These are phyloP conservation scores for Nakaseomyces nivariensis DNA, from an alignment of 1,139 yeast species.

Conservation along the genomic window DNA sequence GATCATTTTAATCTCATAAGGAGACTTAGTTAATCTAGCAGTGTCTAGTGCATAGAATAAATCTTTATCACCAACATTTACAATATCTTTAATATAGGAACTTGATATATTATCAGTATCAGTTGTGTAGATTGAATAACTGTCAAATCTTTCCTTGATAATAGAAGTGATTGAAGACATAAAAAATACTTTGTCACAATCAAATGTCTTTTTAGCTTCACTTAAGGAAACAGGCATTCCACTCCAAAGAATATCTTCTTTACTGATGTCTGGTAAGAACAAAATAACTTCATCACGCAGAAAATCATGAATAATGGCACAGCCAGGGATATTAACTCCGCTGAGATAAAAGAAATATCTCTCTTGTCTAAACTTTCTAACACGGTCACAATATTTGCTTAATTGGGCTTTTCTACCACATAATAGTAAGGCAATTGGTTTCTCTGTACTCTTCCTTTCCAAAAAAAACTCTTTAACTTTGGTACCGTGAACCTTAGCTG, in stretches of 20 bases:
- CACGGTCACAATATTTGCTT: constrained; percentile 74
- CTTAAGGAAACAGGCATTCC: constrained; percentile 61
- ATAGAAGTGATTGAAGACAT: constrained; percentile 37
- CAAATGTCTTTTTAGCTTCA: constrained; percentile 57
- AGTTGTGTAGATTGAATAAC: constrained; percentile 32
- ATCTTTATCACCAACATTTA: constrained; percentile 35
- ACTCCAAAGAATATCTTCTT: constrained; percentile 94
- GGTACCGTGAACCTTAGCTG: neutral
- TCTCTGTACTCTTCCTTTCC: neutral
- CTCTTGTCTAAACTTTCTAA: constrained; percentile 74
- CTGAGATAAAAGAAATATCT: constrained; percentile 79
- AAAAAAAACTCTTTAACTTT: constrained; percentile 6
- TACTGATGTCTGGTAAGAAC: constrained; percentile 73
- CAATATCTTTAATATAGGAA: constrained; percentile 2
- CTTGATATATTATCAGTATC: constrained; percentile 26
- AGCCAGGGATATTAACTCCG: constrained; percentile 78
- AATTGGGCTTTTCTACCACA: constrained; percentile 56
- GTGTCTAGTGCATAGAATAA: constrained; percentile 77
- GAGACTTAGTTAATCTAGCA: constrained; percentile 75
- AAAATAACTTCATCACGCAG: constrained; percentile 48
- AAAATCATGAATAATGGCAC: constrained; percentile 54
- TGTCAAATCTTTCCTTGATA: constrained; percentile 21
- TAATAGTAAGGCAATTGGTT: constrained; percentile 39
- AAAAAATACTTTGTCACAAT: constrained; percentile 73
- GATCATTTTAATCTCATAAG: constrained; percentile 65